phyloP scores from a whole-genome alignment of 163 green algal genomes.

The Chlamydomonas reinhardtii region DNA sequence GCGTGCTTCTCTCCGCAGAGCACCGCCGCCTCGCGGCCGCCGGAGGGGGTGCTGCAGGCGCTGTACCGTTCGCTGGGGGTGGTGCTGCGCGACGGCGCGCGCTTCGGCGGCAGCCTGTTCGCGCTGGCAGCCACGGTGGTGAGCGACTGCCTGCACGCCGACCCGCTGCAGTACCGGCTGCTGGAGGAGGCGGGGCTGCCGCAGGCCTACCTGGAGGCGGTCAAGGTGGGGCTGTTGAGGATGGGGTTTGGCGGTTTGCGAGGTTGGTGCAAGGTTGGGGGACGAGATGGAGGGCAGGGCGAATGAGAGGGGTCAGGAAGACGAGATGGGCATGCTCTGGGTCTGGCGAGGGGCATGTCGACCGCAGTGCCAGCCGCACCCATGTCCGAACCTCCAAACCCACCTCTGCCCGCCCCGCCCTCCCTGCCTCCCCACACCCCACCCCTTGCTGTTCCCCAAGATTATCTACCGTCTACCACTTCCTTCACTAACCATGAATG shows the following conservation, averaged over 20 bases:
- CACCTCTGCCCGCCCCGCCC: too few relatives aligned
- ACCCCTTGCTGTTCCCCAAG: too few relatives aligned
- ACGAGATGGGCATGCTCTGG: not conserved
- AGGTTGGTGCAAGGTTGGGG: not conserved
- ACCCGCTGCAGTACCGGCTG: conserved; percentile 86
- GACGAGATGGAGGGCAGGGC: not conserved
- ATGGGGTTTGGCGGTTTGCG: too few relatives aligned
- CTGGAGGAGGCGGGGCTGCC: conserved; percentile 84
- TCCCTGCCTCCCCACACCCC: too few relatives aligned
- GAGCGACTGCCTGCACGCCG: conserved; percentile 92
- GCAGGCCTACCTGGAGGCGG: conserved; percentile 81
- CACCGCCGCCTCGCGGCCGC: conserved; percentile 38
- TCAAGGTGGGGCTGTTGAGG: conserved; percentile 55
- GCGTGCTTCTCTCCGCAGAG: conserved; percentile 44
- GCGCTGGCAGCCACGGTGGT: conserved; percentile 87
- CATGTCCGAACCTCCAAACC: too few relatives aligned
- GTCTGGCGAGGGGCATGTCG: too few relatives aligned
- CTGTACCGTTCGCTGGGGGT: conserved; percentile 73
- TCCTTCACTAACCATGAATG: too few relatives aligned
- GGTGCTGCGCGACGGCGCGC: conserved; percentile 70
- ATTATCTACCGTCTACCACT: too few relatives aligned
- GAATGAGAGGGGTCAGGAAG: not conserved
- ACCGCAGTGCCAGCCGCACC: too few relatives aligned
- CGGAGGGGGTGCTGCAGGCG: conserved; percentile 52
- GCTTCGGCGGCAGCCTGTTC: conserved; percentile 92